Conservation (phyloP, 2,329 filamentous ascomycete genomes). For the Colletotrichum gigasporum region DNA sequence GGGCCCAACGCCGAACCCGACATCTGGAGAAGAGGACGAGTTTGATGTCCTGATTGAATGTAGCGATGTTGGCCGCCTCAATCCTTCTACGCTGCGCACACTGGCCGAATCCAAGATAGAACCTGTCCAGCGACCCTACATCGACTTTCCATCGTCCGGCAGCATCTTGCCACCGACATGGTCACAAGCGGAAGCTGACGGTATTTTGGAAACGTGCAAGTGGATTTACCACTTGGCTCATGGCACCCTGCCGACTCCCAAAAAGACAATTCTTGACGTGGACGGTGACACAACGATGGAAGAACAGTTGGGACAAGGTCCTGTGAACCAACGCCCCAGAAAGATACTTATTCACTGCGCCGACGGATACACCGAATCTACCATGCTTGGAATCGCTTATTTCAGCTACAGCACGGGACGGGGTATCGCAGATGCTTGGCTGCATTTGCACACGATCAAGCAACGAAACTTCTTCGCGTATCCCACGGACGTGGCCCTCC, state of each 20-base stretch:
- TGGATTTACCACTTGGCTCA: conserved; percentile 91
- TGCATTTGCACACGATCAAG: conserved; percentile 82
- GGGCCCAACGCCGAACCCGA: conserved; percentile 82
- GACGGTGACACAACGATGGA: conserved; percentile 68
- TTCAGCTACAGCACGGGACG: conserved; percentile 90
- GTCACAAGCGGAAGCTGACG: conserved; percentile 84
- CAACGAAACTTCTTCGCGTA: conserved; percentile 97
- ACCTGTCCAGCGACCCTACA: conserved; percentile 45
- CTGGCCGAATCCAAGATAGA: conserved; percentile 65
- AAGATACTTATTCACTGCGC: conserved; percentile 92
- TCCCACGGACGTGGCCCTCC: conserved; percentile 83
- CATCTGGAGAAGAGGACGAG: conserved; percentile 63
- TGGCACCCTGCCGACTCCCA: conserved; percentile 54
- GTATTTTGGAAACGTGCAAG: conserved; percentile 84
- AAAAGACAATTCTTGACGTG: conserved; percentile 42
- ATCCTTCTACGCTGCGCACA: conserved; percentile 71
- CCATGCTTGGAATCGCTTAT: conserved; percentile 88
- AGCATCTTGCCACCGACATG: conserved; percentile 87
- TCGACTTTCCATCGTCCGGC: conserved; percentile 95
- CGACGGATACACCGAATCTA: conserved; percentile 96
- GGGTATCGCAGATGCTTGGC: conserved; percentile 86
- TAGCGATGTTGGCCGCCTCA: conserved; percentile 83
- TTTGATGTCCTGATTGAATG: conserved; percentile 92
- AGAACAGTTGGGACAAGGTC: conserved; percentile 24
- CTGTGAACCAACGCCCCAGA: conserved; percentile 51